A percentile compares a stretch with the other conserved stretches of the same genome.
Evolutionary conservation across 164 flowering plant species (phyloP).

Genomic region (Amborella trichopoda): DNA sequence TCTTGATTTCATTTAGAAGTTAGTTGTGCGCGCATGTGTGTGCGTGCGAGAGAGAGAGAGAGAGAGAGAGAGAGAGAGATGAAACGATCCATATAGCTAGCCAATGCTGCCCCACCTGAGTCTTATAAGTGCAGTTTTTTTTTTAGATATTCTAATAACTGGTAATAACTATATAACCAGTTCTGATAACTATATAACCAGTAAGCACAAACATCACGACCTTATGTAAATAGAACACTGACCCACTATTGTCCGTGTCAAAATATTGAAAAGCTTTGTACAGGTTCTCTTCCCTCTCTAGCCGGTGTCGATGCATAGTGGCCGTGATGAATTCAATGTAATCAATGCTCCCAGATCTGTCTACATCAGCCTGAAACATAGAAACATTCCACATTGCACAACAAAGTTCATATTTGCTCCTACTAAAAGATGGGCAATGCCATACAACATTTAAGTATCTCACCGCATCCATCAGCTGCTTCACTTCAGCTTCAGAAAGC

Average conservation of each 20-base stretch:
- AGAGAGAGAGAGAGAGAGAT: no score
- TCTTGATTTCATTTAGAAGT: no score
- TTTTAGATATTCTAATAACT: no score
- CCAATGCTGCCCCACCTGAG: no score
- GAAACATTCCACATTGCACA: not conserved
- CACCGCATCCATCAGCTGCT: constrained; percentile 89
- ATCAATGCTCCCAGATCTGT: constrained; percentile 69
- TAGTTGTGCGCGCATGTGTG: no score
- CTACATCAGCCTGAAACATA: constrained; percentile 73
- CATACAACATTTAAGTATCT: constrained; percentile 10
- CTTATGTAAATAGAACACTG: constrained; percentile 12
- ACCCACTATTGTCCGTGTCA: constrained; percentile 84
- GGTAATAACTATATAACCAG: not conserved
- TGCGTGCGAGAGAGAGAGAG: no score
- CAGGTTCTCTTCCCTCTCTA: constrained; percentile 71
- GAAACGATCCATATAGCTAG: no score
- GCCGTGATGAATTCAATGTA: constrained; percentile 80
- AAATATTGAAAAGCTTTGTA: constrained; percentile 63
- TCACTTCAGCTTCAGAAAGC: constrained; percentile 57
- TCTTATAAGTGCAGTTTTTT: no score
- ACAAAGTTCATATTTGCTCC: no score
- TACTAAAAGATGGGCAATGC: no score
- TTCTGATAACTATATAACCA: not conserved
- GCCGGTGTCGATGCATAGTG: constrained; percentile 82
- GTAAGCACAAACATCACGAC: not conserved